Percentiles rank a stretch among this genome's conserved stretches.
phyloP scores from a whole-genome alignment of 768 basidiomycete genomes.

The Lactarius evosmus region DNA sequence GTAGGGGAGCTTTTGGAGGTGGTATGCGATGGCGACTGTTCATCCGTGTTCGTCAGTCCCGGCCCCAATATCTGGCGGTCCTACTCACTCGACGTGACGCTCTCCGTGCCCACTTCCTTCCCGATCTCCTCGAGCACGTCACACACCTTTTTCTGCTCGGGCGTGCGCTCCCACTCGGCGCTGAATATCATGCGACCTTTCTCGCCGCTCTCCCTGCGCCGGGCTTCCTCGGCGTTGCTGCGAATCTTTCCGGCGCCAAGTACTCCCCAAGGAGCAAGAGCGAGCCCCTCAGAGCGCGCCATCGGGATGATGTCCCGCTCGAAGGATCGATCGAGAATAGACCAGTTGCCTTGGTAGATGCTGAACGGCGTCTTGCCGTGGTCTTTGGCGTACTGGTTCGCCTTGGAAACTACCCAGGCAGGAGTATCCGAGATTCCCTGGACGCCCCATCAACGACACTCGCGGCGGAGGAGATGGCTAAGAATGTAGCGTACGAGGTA shows the following conservation, averaged over 20 bases:
- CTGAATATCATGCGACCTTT: conserved; percentile 34
- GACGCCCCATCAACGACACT: neutral
- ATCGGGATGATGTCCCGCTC: conserved; percentile 43
- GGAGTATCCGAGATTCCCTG: conserved; percentile 32
- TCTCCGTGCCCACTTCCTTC: conserved; percentile 37
- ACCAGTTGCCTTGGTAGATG: conserved; percentile 39
- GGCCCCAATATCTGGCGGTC: neutral
- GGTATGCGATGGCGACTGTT: conserved; percentile 46
- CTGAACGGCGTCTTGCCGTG: conserved; percentile 39
- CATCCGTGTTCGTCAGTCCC: neutral
- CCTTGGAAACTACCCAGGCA: conserved; percentile 39
- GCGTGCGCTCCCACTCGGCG: conserved; percentile 37
- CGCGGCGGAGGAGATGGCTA: neutral
- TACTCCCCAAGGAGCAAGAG: conserved; percentile 43
- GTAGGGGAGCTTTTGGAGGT: conserved; percentile 46
- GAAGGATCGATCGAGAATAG: conserved; percentile 37
- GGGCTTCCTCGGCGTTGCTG: conserved; percentile 39
- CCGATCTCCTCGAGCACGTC: conserved; percentile 41
- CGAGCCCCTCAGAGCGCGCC: conserved; percentile 37
- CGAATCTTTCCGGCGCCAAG: conserved; percentile 41
- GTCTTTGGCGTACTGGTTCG: conserved; percentile 41
- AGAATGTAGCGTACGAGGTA: conserved; percentile 29
- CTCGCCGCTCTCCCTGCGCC: conserved; percentile 34
- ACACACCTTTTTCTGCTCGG: conserved; percentile 36
- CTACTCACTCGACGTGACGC: conserved; percentile 29